phyloP scores from a whole-genome alignment of 768 basidiomycete genomes.

The Amanita pseudoporphyria region DNA sequence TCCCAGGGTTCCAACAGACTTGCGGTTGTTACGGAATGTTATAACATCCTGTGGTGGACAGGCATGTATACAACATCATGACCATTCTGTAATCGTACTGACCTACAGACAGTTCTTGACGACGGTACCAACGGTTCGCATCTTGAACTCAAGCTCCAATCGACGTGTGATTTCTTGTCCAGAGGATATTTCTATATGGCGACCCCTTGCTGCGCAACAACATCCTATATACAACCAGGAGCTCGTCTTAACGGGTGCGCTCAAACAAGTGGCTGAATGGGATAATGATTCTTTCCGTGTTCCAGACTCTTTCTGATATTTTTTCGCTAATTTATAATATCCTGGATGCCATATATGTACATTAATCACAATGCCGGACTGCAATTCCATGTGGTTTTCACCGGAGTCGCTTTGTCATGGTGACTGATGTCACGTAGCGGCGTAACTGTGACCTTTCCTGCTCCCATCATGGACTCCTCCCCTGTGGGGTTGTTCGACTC shows the following conservation, averaged over 20 bases:
- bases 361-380: too few species aligned
- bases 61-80: constrained; percentile 26
- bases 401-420: too few species aligned
- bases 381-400: too few species aligned
- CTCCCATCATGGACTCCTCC: constrained; percentile 50
- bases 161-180: constrained; percentile 59
- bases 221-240: constrained; percentile 61
- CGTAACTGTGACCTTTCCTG: not conserved
- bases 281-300: constrained; percentile 33
- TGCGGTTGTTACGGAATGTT: constrained; percentile 58
- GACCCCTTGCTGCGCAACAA: constrained; percentile 38
- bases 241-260: constrained; percentile 49
- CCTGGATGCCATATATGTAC: constrained; percentile 31
- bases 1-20: constrained; percentile 46
- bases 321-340: constrained; percentile 15
- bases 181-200: constrained; percentile 60
- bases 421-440: not conserved
- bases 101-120: constrained; percentile 27
- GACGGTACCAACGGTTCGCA: constrained; percentile 44
- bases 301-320: constrained; percentile 9
- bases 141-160: constrained; percentile 37
- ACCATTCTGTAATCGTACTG: not conserved
- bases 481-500: constrained; percentile 65
- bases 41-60: constrained; percentile 63
- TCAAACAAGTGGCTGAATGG: constrained; percentile 64